phyloP scores from a whole-genome alignment of 768 basidiomycete genomes.

The Leccinum broughii region DNA sequence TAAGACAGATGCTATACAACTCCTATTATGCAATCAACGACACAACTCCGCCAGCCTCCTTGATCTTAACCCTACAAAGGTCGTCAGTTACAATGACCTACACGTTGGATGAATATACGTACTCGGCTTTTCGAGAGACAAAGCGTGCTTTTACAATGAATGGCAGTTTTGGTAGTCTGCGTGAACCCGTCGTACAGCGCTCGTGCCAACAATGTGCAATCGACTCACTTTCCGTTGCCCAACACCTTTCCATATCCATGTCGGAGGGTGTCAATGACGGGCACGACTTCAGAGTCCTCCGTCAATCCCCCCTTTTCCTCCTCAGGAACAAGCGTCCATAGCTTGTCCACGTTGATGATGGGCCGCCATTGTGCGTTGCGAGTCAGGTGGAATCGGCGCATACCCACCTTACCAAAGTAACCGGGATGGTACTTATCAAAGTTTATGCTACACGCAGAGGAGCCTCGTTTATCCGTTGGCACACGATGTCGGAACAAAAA shows the following conservation, averaged over 20 bases:
- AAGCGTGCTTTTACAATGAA: slow-evolving; percentile 99
- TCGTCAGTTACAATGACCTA: slow-evolving; percentile 6
- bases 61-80: slow-evolving; percentile 67
- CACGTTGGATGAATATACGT: slow-evolving; percentile 22
- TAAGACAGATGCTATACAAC: slow-evolving; percentile 18
- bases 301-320: slow-evolving; percentile 80
- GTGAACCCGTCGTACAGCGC: slow-evolving; percentile 1
- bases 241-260: slow-evolving; percentile 92
- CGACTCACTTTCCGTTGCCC: slow-evolving; percentile 86
- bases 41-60: slow-evolving; percentile 93
- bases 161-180: slow-evolving; percentile 82
- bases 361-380: slow-evolving; percentile 91
- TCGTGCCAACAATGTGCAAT: neutral
- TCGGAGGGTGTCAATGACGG: slow-evolving; percentile 86
- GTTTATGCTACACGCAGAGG: slow-evolving; percentile 65
- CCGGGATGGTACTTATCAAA: slow-evolving; percentile 99
- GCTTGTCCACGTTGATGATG: slow-evolving; percentile 98
- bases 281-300: slow-evolving; percentile 78
- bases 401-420: slow-evolving; percentile 99
- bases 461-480: neutral
- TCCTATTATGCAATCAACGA: slow-evolving; percentile 84
- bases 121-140: slow-evolving; percentile 87
- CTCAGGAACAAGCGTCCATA: slow-evolving; percentile 87
- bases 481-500: neutral
- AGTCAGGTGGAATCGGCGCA: slow-evolving; percentile 97